These are phyloP conservation scores for Beauveria bassiana DNA, from an alignment of 2,329 filamentous ascomycete genomes.

Conservation along the genomic window DNA sequence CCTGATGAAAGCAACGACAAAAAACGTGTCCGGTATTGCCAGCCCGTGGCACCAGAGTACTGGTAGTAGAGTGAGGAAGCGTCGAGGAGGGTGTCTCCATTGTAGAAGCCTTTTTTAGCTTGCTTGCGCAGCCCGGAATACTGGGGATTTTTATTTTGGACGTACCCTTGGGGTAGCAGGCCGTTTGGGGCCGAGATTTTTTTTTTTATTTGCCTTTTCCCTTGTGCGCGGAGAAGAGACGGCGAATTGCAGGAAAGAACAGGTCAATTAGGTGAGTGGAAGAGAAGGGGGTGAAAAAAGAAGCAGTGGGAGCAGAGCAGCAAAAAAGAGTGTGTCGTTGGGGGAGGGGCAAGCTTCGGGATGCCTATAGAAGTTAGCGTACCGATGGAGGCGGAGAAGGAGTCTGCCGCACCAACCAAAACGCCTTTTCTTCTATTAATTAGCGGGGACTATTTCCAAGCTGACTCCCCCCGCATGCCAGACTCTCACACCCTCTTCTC, in stretches of 20 bases:
- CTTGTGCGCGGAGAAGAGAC: neutral
- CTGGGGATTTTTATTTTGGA: neutral
- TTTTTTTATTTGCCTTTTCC: neutral
- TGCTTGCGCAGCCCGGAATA: constrained; percentile 6
- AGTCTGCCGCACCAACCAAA: neutral
- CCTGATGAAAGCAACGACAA: neutral
- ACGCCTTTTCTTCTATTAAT: neutral
- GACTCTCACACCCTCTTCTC: neutral
- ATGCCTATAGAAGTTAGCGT: neutral
- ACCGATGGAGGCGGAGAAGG: neutral
- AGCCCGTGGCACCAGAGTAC: neutral
- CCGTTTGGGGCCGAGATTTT: constrained; percentile 1
- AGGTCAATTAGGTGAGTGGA: neutral
- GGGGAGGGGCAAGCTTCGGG: neutral
- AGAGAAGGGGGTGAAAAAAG: neutral
- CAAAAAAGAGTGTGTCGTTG: neutral
- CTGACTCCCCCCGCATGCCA: neutral
- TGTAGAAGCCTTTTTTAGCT: constrained; percentile 3
- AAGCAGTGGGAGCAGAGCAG: neutral
- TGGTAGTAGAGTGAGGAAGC: neutral
- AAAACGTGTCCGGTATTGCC: neutral
- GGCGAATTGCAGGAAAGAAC: too few species aligned
- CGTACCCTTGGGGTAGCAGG: constrained; percentile 7
- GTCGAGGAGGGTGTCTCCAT: neutral
- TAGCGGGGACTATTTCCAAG: neutral